phyloP scores from a whole-genome alignment of 768 basidiomycete genomes.

The Tulasnella sp. region DNA sequence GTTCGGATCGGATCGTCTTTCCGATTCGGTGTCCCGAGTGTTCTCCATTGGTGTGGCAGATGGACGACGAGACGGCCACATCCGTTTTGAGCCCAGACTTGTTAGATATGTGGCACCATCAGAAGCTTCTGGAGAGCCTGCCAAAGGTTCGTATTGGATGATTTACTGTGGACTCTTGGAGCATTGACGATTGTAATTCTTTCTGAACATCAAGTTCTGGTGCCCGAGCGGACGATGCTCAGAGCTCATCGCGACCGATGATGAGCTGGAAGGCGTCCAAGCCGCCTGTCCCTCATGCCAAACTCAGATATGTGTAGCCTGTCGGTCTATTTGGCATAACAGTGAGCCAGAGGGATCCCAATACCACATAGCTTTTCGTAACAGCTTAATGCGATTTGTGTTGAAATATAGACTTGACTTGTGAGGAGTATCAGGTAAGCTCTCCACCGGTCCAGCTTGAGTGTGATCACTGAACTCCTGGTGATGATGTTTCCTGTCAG shows the following conservation, averaged over 20 bases:
- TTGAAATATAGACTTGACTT: neutral
- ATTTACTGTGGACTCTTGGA: neutral
- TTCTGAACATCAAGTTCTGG: neutral
- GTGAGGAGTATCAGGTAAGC: conserved; percentile 5
- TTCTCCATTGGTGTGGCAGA: neutral
- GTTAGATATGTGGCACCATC: neutral
- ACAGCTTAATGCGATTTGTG: neutral
- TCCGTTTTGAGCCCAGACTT: neutral
- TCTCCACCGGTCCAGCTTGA: no score
- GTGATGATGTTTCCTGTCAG: neutral
- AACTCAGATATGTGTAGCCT: neutral
- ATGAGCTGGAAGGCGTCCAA: neutral
- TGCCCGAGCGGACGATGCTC: conserved; percentile 3
- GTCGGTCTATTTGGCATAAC: neutral
- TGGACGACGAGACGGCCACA: neutral
- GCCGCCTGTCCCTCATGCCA: conserved; percentile 3
- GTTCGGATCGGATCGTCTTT: neutral
- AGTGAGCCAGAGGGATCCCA: neutral
- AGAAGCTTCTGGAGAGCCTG: neutral
- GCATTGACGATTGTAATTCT: neutral
- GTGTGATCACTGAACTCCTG: neutral
- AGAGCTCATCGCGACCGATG: neutral
- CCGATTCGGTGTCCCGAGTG: conserved; percentile 3
- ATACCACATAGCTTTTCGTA: no score
- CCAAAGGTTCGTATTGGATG: neutral